phyloP scores from a whole-genome alignment of 1,284 basidiomycete genomes.

The Leccinum pallidistipes region DNA sequence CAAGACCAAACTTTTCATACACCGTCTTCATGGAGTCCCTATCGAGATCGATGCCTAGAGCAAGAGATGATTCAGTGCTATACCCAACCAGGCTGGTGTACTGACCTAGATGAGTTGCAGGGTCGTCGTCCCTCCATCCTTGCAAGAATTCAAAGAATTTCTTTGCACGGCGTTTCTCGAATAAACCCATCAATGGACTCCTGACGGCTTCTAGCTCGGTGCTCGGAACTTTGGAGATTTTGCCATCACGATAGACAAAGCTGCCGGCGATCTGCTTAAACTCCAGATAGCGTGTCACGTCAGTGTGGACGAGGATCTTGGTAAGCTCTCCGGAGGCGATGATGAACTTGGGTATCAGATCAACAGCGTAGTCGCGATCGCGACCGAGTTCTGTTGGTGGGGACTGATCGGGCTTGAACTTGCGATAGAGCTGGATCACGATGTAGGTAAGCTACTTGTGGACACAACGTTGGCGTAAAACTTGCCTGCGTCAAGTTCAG shows the following conservation, averaged over 20 bases:
- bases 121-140: constrained; percentile 93
- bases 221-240: constrained; percentile 96
- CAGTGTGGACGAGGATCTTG: constrained; percentile 98
- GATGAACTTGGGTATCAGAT: constrained; percentile 96
- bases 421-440: constrained; percentile 82
- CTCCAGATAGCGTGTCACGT: constrained; percentile 98
- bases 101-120: constrained; percentile 91
- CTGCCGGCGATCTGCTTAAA: constrained; percentile 99
- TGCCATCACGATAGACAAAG: constrained; percentile 96
- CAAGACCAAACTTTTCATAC: constrained; percentile 96
- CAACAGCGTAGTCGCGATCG: constrained; percentile 94
- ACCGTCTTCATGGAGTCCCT: constrained; percentile 89
- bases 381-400: constrained; percentile 82
- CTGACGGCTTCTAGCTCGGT: constrained; percentile 97
- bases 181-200: constrained; percentile 95
- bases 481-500: constrained; percentile 94
- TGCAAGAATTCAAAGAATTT: constrained; percentile 99
- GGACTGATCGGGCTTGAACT: constrained; percentile 81
- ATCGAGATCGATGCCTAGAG: constrained; percentile 80
- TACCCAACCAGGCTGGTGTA: constrained; percentile 4
- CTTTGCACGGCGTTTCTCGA: constrained; percentile 97
- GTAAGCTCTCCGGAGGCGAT: constrained; percentile 98
- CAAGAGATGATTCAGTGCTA: constrained; percentile 5
- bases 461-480: constrained; percentile 13
- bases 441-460: constrained; percentile 22